A percentile compares a stretch with the other conserved stretches of the same genome.
Evolutionary conservation across 2,329 filamentous ascomycete species (phyloP).

Genomic region (Tolypocladium amazonense): DNA sequence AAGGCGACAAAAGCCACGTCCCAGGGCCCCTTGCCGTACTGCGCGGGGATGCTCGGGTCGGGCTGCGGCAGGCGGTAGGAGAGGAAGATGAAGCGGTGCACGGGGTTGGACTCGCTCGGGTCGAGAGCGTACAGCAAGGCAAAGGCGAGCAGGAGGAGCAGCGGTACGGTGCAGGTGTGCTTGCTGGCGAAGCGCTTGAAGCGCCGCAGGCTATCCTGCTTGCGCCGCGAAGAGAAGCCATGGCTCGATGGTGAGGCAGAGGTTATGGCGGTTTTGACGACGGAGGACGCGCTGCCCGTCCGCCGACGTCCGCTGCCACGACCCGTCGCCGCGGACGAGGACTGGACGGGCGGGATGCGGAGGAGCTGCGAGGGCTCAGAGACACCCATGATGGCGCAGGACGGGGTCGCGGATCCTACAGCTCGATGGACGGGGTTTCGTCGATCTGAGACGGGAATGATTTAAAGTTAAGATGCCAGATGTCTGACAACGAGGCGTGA

Average conservation of each 20-base stretch:
- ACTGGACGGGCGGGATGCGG: constrained; percentile 37
- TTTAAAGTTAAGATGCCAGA: background rate
- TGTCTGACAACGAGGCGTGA: background rate
- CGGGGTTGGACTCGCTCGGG: constrained; percentile 66
- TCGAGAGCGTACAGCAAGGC: constrained; percentile 61
- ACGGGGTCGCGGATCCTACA: background rate
- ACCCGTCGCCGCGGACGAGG: constrained; percentile 26
- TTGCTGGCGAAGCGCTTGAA: constrained; percentile 31
- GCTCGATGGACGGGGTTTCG: background rate
- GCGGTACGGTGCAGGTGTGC: constrained; percentile 54
- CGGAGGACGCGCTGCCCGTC: constrained; percentile 44
- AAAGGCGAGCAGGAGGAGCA: constrained; percentile 55
- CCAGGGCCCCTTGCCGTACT: constrained; percentile 83
- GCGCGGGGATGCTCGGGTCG: constrained; percentile 33
- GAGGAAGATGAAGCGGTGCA: constrained; percentile 77
- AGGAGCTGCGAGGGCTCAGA: constrained; percentile 43
- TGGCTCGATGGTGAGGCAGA: constrained; percentile 39
- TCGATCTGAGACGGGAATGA: background rate
- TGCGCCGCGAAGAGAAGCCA: constrained; percentile 31
- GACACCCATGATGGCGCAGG: constrained; percentile 28
- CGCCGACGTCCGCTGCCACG: constrained; percentile 34
- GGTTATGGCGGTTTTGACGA: constrained; percentile 35
- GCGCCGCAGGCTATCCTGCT: background rate
- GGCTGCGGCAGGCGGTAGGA: constrained; percentile 61
- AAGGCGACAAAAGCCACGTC: constrained; percentile 83